These are phyloP conservation scores for Plenodomus biglobosus DNA, from an alignment of 2,329 filamentous ascomycete species.

Conservation along the genomic window DNA sequence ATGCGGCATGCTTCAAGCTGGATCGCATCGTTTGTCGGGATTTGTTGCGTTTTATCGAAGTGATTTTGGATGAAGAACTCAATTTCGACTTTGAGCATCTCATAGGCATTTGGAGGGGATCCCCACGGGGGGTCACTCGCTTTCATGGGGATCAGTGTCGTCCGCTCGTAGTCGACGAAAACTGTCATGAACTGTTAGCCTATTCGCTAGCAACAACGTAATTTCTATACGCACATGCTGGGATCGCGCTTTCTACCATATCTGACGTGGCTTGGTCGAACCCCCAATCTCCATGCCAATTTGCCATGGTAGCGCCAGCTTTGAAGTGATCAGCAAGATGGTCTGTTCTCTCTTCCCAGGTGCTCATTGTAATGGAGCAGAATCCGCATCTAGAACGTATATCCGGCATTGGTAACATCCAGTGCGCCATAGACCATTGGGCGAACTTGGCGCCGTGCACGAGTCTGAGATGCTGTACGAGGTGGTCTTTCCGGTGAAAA, in stretches of 20 bases:
- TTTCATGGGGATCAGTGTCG: conserved; percentile 23
- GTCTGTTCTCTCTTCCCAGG: conserved; percentile 26
- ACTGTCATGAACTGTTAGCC: conserved; percentile 7
- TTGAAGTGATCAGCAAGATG: conserved; percentile 35
- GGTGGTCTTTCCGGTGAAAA: conserved; percentile 34
- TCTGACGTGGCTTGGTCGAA: conserved; percentile 17
- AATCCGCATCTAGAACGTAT: conserved; percentile 30
- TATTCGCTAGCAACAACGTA: neutral
- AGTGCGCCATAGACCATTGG: conserved; percentile 40
- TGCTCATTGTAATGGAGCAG: conserved; percentile 20
- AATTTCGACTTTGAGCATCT: conserved; percentile 28
- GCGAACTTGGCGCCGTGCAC: conserved; percentile 25
- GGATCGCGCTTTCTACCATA: conserved; percentile 23
- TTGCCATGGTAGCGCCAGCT: conserved; percentile 24
- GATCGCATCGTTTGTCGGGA: conserved; percentile 26
- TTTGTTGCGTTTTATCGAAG: conserved; percentile 19
- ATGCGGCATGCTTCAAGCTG: conserved; percentile 33
- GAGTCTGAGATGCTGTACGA: conserved; percentile 30
- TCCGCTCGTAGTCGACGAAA: conserved; percentile 24
- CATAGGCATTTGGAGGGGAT: conserved; percentile 28
- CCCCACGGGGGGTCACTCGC: conserved; percentile 24
- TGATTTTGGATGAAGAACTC: conserved; percentile 25
- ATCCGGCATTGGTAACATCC: conserved; percentile 28
- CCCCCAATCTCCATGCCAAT: conserved; percentile 33
- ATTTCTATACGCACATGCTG: conserved; percentile 17